These are phyloP conservation scores for Sanghuangporus baumii DNA, from an alignment of 1,284 basidiomycete species.

Conservation along the genomic window DNA sequence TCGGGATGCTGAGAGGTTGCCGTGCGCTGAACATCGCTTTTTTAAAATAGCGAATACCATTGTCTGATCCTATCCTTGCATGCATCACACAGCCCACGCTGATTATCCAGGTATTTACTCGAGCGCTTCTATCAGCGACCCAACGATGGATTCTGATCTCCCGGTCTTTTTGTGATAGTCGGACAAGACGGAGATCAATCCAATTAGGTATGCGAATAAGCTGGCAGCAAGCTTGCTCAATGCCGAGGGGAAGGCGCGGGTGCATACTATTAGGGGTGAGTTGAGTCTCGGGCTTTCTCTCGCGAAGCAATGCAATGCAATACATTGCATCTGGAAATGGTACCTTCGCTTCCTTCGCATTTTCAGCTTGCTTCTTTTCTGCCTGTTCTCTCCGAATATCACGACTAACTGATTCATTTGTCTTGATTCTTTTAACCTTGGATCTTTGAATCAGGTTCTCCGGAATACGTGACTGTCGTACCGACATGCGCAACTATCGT, in stretches of 20 bases:
- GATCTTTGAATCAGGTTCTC: slow-evolving; percentile 34
- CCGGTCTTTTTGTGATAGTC: slow-evolving; percentile 36
- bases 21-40: neutral
- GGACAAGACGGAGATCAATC: slow-evolving; percentile 49
- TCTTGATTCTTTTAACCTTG: slow-evolving; percentile 1
- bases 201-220: slow-evolving; percentile 51
- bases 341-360: neutral
- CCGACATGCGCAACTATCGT: slow-evolving; percentile 54
- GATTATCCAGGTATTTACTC: slow-evolving; percentile 56
- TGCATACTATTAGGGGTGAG: slow-evolving; percentile 63
- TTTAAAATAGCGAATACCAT: slow-evolving; percentile 41
- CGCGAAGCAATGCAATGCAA: no score
- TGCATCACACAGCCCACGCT: slow-evolving; percentile 57
- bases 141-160: neutral
- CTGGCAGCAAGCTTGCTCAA: slow-evolving; percentile 44
- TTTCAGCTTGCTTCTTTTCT: neutral
- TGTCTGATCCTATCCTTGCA: slow-evolving; percentile 43
- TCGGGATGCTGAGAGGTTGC: neutral
- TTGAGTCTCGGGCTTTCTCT: neutral
- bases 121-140: neutral
- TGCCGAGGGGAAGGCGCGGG: slow-evolving; percentile 40
- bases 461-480: slow-evolving; percentile 43
- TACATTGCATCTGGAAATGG: no score
- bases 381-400: neutral
- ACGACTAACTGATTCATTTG: neutral